phyloP scores from a whole-genome alignment of 257 asterid species.

The Nicotiana paniculata region DNA sequence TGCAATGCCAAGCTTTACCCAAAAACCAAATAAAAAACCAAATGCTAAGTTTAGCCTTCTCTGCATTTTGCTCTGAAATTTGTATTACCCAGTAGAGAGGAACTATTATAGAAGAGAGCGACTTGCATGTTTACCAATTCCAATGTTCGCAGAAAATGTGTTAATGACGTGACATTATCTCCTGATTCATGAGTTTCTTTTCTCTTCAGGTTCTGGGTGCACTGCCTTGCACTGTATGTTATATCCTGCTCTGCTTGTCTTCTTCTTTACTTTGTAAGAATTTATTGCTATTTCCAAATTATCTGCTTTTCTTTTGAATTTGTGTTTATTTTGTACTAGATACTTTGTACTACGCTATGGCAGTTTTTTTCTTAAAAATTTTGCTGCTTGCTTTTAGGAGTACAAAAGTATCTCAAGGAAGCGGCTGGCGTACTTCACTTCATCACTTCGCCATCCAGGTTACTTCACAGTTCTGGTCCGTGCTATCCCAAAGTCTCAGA shows the following conservation, averaged over 20 bases:
- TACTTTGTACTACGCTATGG: not conserved
- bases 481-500: constrained; percentile 24
- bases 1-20: not conserved
- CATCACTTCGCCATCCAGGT: constrained; percentile 21
- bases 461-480: constrained; percentile 39
- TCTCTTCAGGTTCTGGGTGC: constrained; percentile 34
- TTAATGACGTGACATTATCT: not conserved
- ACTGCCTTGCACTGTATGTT: constrained; percentile 27
- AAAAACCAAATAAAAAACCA: too few species aligned
- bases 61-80: not conserved
- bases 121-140: not conserved
- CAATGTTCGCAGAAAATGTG: not conserved
- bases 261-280: constrained; percentile 32
- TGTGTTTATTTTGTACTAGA: not conserved
- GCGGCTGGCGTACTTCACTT: constrained; percentile 19
- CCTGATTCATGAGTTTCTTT: not conserved
- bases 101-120: not conserved
- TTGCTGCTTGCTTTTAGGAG: constrained; percentile 15
- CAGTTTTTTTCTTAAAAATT: not conserved
- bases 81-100: not conserved
- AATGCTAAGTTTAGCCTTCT: not conserved
- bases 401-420: constrained; percentile 13
- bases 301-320: not conserved
- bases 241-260: constrained; percentile 21
- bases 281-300: not conserved